A percentile compares a stretch with the other conserved stretches of the same genome.
These are phyloP conservation scores for Prosopis cineraria DNA, from an alignment of 306 rosid genomes.

Conservation along the genomic window DNA sequence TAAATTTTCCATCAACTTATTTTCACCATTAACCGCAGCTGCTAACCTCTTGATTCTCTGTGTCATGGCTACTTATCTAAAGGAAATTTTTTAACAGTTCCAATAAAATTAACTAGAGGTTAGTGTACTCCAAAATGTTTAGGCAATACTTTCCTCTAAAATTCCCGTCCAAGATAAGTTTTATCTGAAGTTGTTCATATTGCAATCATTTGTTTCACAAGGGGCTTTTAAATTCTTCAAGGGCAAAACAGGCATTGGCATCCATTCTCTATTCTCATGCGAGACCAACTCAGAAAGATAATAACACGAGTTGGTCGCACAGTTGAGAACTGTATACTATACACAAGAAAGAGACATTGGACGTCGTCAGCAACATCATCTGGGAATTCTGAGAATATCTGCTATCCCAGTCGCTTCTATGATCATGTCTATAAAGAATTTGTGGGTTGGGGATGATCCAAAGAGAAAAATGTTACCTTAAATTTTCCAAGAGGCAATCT, in stretches of 20 bases:
- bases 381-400: background rate
- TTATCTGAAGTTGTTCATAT: conserved; percentile 11
- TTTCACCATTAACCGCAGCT: background rate
- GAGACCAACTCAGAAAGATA: conserved; percentile 6
- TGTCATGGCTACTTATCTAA: background rate
- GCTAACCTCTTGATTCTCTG: conserved; percentile 8
- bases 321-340: background rate
- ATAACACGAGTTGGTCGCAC: background rate
- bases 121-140: background rate
- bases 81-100: background rate
- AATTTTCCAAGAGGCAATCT: conserved; percentile 17
- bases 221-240: background rate
- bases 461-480: conserved; percentile 16
- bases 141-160: background rate
- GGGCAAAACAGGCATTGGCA: background rate
- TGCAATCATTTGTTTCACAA: conserved; percentile 21
- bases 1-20: background rate
- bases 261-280: conserved; percentile 23
- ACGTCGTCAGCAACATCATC: conserved; percentile 21
- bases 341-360: conserved; percentile 22
- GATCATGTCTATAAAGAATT: conserved; percentile 10
- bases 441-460: conserved; percentile 2
- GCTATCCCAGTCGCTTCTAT: conserved; percentile 17
- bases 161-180: conserved; percentile 7
- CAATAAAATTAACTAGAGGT: background rate